Evolutionary conservation across 2,329 filamentous ascomycete species (phyloP), one percentile per base, ranked within the genome.

Genomic region (Paecilomyces sp.): DNA sequence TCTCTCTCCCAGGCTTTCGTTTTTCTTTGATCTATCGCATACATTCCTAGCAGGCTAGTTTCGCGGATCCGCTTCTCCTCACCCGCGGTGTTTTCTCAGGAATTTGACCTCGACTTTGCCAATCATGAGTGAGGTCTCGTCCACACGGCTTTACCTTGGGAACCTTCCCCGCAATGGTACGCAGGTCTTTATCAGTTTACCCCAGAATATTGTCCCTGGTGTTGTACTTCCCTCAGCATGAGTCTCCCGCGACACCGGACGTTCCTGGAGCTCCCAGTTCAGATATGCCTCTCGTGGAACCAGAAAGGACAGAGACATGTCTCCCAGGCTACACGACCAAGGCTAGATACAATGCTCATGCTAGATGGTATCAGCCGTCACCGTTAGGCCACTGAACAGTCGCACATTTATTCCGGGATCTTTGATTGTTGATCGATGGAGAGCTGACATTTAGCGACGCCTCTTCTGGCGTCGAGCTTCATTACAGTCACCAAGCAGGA

Each of bases 101-200:
- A 31, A 47, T 55, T 54, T 36, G 41, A 64, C 51, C 56, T 41
- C n/a, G n/a, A 56, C 34, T 54, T 56, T 59, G 62, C 59, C 66
- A 70, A 64, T 66, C 69, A 92, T 91, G 85, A 88, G 86, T 71
- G 91, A 96, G 81, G 93, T 97, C 68, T 96, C 92, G 65, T 89
- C 90, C 68, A 97, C 93, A 74, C 87, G 94, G 81, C 90, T 97
- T 69, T 99, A 97, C 82, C 83, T 97, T 81, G 93, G 93, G 79
- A 97, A 97, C 81, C 88, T 99, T 77, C 93, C 94, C 78, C 91
- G 92, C 79, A 91, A 90, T 83, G 92, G 92, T 96, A 87, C 81
- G 88, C 73, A 72, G 69, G 68, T 69, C 66, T 70, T 67, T 66
- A 67, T 69, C 67, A 69, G 67, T 66, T 64, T 63, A 67, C 64